Evolutionary conservation across 1,139 yeast genomes (phyloP), one percentile per base, ranked within the genome.

Genomic region (Debaryomyces coudertii): DNA sequence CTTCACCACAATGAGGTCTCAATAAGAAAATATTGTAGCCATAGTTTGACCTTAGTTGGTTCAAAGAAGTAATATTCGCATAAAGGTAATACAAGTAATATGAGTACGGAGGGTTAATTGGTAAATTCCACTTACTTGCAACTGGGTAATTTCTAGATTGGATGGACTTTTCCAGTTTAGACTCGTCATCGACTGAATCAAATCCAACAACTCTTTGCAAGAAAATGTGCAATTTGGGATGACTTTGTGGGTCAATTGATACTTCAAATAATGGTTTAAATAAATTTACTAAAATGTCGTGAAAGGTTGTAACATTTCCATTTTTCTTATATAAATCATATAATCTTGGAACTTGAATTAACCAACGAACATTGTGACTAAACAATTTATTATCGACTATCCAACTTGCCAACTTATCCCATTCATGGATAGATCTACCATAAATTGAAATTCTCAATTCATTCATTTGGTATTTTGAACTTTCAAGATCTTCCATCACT

Each of bases 1-100:
- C 99, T 68, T 95, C 99, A 53, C 99, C 99, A 58, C 97, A 89
- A 65, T 95, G 99, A 2, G 99, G 99, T 59, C 99, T 81, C 56
- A 95, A 73, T 15, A 90, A 95, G 67, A 95, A 85, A 0, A 98
- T 92, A 62, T 89, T 92, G 68, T 80, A 87, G 0, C 88, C 86
- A 45, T 90, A 76, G 50, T 72, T 76, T 36, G 76, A 69, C 67
- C 99, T 82, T 80, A 93, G 85, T 53, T 85, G 82, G 63, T 95
- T 95, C 65, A 95, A 77, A 4, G 95, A 80, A 1, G 95, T 82
- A 68, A 93, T 69, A 65, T 92, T 92, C 36, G 97, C 86, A 63
- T 81, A 93, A 51, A 93, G 65, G 66, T 92, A 92, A 71, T 93
- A 95, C 53, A 93, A 68, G 68, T 92, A 93, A 71, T 95, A 95